A percentile compares a stretch with the other conserved stretches of the same genome.
Evolutionary conservation across 177 flowering plant genomes (phyloP).

Genomic region (Vitis hybrid): DNA sequence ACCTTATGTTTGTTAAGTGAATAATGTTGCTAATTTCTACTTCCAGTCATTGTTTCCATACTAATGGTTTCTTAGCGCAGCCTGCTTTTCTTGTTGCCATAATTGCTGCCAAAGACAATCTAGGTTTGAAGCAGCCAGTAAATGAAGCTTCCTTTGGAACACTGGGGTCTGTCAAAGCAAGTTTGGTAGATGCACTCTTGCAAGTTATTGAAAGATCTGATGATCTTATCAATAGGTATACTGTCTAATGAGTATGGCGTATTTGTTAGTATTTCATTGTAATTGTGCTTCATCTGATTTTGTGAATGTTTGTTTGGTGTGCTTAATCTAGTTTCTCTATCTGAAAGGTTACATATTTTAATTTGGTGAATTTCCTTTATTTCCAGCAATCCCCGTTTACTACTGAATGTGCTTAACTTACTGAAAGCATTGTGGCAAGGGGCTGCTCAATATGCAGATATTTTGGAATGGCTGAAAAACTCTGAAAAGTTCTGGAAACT

Average conservation of each 20-base stretch:
- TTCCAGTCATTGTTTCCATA: neutral
- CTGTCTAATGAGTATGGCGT: constrained; percentile 4
- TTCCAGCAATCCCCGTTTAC: constrained; percentile 59
- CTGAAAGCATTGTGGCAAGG: constrained; percentile 82
- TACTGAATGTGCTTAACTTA: constrained; percentile 59
- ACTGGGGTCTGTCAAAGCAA: constrained; percentile 22
- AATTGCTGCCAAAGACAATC: constrained; percentile 32
- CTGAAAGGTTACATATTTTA: neutral
- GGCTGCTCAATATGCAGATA: constrained; percentile 54
- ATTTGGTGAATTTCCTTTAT: constrained; percentile 9
- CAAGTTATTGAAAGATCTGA: constrained; percentile 44
- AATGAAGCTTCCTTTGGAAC: constrained; percentile 23
- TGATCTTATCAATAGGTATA: constrained; percentile 63
- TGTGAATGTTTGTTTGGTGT: neutral
- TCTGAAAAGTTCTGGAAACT: constrained; percentile 67
- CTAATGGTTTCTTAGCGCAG: constrained; percentile 41
- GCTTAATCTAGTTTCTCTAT: neutral
- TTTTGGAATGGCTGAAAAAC: constrained; percentile 51
- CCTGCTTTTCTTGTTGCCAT: constrained; percentile 74
- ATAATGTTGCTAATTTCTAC: too few relatives aligned
- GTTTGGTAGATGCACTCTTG: constrained; percentile 43
- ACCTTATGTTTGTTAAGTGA: too few relatives aligned
- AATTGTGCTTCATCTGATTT: neutral
- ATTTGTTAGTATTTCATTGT: neutral
- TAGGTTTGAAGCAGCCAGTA: constrained; percentile 21